phyloP scores from a whole-genome alignment of 1,284 basidiomycete species.

The Fomitiporia mediterranea region DNA sequence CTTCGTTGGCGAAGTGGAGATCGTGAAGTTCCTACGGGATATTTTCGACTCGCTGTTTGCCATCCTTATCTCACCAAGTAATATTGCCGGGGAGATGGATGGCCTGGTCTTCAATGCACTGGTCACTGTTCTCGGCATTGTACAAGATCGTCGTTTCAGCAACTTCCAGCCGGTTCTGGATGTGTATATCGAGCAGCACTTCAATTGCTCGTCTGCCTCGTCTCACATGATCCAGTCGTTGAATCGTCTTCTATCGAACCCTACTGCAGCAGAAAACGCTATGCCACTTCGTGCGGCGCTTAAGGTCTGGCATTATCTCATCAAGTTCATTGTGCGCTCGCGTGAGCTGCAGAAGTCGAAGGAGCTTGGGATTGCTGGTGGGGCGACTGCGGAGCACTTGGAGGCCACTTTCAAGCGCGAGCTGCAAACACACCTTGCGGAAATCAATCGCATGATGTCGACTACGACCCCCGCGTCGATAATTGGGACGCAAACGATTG shows the following conservation, averaged over 20 bases:
- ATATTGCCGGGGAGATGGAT: constrained; percentile 78
- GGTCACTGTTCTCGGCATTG: constrained; percentile 85
- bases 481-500: constrained; percentile 93
- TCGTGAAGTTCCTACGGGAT: constrained; percentile 90
- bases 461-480: constrained; percentile 75
- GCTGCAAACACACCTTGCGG: constrained; percentile 66
- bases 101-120: constrained; percentile 86
- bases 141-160: constrained; percentile 92
- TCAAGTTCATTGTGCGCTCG: constrained; percentile 88
- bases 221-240: constrained; percentile 83
- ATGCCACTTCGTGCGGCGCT: constrained; percentile 81
- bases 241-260: constrained; percentile 76
- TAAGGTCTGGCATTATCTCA: constrained; percentile 96
- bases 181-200: constrained; percentile 90
- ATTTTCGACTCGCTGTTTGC: constrained; percentile 94
- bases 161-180: constrained; percentile 93
- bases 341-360: constrained; percentile 83
- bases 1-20: constrained; percentile 89
- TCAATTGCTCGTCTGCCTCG: constrained; percentile 72
- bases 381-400: constrained; percentile 79
- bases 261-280: constrained; percentile 70
- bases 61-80: constrained; percentile 75
- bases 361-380: constrained; percentile 72
- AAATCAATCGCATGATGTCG: constrained; percentile 89
- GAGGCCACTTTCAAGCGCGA: constrained; percentile 85